Evolutionary conservation across 345 rosid genomes (phyloP).

Genomic region (Euclidium syriacum): DNA sequence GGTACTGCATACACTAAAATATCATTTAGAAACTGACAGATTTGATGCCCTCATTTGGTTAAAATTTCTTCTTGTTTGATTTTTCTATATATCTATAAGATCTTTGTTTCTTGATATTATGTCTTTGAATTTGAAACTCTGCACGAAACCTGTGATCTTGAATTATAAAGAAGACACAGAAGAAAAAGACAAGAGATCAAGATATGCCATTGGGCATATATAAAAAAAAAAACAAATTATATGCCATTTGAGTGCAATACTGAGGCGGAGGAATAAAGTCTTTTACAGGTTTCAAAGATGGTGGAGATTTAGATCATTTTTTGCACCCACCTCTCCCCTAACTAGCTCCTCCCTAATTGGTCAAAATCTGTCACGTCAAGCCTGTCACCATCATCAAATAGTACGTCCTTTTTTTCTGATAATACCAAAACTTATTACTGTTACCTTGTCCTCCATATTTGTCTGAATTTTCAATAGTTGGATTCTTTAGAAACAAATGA

Average conservation of each 20-base stretch:
- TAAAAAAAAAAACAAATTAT: slow-evolving; percentile 34
- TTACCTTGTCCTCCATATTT: slow-evolving; percentile 12
- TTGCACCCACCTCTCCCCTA: slow-evolving; percentile 34
- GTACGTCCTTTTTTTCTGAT: slow-evolving; percentile 23
- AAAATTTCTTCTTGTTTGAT: slow-evolving; percentile 14
- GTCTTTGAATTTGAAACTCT: slow-evolving; percentile 7
- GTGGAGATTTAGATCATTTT: slow-evolving; percentile 29
- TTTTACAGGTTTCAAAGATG: slow-evolving; percentile 33
- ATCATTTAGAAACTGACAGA: slow-evolving; percentile 13
- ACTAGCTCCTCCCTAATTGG: slow-evolving; percentile 27
- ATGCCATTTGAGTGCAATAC: not conserved
- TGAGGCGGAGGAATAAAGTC: slow-evolving; percentile 14
- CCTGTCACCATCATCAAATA: slow-evolving; percentile 16
- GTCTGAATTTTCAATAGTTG: slow-evolving; percentile 5
- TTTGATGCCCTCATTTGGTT: slow-evolving; percentile 21
- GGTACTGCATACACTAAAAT: slow-evolving; percentile 11
- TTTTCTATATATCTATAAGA: slow-evolving; percentile 10
- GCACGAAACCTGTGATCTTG: slow-evolving; percentile 22
- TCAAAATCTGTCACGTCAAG: slow-evolving; percentile 24
- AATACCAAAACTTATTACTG: slow-evolving; percentile 10
- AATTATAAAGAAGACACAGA: slow-evolving; percentile 23
- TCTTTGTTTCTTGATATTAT: slow-evolving; percentile 22
- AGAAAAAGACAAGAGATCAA: slow-evolving; percentile 31
- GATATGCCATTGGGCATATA: slow-evolving; percentile 26
- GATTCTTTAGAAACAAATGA: not conserved